Base-by-base conservation (phyloP, 768 basidiomycete genomes). In the Chalciporus chontae region DNA sequence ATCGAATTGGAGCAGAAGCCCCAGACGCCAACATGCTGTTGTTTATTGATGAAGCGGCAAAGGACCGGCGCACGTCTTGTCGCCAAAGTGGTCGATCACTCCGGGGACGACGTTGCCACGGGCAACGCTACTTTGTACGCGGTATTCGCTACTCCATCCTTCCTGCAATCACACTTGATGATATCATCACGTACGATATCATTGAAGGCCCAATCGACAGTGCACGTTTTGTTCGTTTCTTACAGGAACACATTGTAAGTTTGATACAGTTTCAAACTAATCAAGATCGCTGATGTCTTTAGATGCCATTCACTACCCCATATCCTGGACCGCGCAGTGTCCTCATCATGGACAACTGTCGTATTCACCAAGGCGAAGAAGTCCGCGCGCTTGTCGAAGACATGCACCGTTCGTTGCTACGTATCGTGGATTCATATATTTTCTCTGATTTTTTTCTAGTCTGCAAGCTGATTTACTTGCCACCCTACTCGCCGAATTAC, bases 401-500 rank as follows among this genome's bases (percentile, higher is more conserved):
- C 50, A 29, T 65, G 56, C 40, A 60, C 51, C 4, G 48, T 66
- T n/a, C 45, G 56, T 53, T 15, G 13, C n/a, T 23, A 38, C 36
- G 8, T 37, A 37, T 15, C 21, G 21, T 15, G 13, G 21, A 29
- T 34, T 18, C 4, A 21, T 9, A 14, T 8, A 9, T 17, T 24
- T 41, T 14, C n/a, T 19, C 37, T 48, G 9, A 54, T 24, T 47
- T 3, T 47, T 13, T 42, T 1, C 49, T 37, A 59, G 62, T 55
- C 0, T 66, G 58, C 27, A 61, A 57, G 8, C 60, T 67, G 5
- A 55, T 65, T 18, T 68, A 51, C 40, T 47, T 70, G 0, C 65
- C 63, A 0, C 67, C 65, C 0, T 53, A 48, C 40, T 52, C 17
- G 0, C 46, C 31, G 0, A n/a, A 52, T 9, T 52, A 48, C 43